Evolutionary conservation across 495 filamentous ascomycete genomes (phyloP).

Genomic region (Hypoxylon trugodes): DNA sequence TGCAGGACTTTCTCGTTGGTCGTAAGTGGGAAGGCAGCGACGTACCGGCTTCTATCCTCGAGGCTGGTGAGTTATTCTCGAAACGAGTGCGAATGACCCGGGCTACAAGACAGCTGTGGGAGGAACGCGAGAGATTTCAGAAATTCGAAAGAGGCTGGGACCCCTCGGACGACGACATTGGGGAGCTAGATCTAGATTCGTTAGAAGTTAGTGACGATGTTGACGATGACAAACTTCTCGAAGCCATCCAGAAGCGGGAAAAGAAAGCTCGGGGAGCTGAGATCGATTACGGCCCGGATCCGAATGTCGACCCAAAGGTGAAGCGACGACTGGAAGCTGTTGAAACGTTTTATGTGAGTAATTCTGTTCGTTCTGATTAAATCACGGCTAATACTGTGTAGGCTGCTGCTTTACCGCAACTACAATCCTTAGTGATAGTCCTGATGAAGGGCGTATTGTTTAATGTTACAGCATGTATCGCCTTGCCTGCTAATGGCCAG

Average conservation of each 20-base stretch:
- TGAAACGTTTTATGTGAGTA: conserved; percentile 84
- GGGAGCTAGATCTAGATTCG: conserved; percentile 59
- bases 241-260: conserved; percentile 46
- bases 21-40: conserved; percentile 90
- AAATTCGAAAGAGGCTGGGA: conserved; percentile 92
- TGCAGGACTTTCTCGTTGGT: conserved; percentile 79
- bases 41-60: conserved; percentile 89
- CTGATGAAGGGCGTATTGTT: conserved; percentile 84
- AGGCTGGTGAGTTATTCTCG: conserved; percentile 93
- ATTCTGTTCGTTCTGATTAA: background rate
- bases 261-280: conserved; percentile 42
- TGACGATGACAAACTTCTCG: conserved; percentile 42
- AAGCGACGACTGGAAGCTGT: conserved; percentile 76
- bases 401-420: conserved; percentile 77
- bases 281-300: conserved; percentile 64
- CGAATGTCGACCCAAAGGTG: conserved; percentile 55
- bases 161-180: conserved; percentile 57
- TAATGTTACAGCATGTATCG: conserved; percentile 73
- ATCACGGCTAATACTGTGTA: conserved; percentile 47
- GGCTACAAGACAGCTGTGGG: conserved; percentile 92
- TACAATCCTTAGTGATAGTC: conserved; percentile 95
- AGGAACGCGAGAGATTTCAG: conserved; percentile 88
- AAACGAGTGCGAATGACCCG: conserved; percentile 87
- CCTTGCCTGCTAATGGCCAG: conserved; percentile 47
- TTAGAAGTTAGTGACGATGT: conserved; percentile 57